phyloP scores from a whole-genome alignment of 805 yeast genomes.

The Wickerhamiella azyma region DNA sequence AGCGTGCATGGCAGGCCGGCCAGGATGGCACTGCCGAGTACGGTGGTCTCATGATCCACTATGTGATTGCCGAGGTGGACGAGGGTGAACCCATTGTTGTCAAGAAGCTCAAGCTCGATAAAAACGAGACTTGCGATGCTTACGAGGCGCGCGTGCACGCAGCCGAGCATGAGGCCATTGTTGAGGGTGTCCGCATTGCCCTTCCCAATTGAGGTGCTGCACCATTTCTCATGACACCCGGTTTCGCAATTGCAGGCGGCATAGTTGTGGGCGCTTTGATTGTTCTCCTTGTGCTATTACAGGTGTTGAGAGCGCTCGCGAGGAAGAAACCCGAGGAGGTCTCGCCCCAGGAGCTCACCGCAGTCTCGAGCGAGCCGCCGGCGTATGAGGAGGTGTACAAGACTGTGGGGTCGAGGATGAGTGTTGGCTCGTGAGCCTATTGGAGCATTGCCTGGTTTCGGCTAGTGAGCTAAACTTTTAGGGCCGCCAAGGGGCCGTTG shows the following conservation, averaged over 20 bases:
- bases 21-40: slow-evolving; percentile 60
- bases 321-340: neutral
- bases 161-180: slow-evolving; percentile 81
- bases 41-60: slow-evolving; percentile 95
- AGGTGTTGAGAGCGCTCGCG: neutral
- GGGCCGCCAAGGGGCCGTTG: no score
- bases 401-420: neutral
- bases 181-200: slow-evolving; percentile 70
- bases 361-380: neutral
- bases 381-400: neutral
- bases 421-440: neutral
- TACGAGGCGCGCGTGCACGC: slow-evolving; percentile 76
- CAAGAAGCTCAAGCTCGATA: slow-evolving; percentile 54
- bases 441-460: no score
- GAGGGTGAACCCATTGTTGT: slow-evolving; percentile 82
- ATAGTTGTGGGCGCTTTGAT: neutral
- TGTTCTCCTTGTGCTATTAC: neutral
- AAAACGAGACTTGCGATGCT: slow-evolving; percentile 62
- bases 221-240: neutral
- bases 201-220: slow-evolving; percentile 20
- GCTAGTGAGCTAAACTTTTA: no score
- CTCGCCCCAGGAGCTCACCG: neutral
- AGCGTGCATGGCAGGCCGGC: slow-evolving; percentile 91
- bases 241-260: neutral
- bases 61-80: slow-evolving; percentile 92